These are phyloP conservation scores for Silybum marianum DNA, from an alignment of 129 eudicot species.

Conservation along the genomic window DNA sequence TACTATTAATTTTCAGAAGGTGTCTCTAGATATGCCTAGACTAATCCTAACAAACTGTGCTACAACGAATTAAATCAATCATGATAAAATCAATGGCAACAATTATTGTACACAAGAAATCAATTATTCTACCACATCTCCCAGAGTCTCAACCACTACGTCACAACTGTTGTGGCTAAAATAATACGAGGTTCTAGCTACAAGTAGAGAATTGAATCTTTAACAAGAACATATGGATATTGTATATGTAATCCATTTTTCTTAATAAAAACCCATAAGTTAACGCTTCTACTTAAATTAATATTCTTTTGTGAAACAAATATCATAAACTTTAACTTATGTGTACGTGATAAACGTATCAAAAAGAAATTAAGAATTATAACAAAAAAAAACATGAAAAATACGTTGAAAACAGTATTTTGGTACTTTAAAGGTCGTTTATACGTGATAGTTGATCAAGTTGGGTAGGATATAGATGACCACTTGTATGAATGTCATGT, in stretches of 20 bases:
- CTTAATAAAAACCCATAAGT: neutral
- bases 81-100: too few relatives aligned
- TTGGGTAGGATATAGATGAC: conserved; percentile 35
- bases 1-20: too few relatives aligned
- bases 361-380: neutral
- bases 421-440: neutral
- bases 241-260: neutral
- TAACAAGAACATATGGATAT: too few relatives aligned
- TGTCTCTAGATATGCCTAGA: too few relatives aligned
- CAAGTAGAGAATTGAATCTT: neutral
- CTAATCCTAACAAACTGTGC: too few relatives aligned
- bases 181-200: neutral
- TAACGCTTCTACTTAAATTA: neutral
- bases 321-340: neutral
- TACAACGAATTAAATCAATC: too few relatives aligned
- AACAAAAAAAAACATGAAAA: neutral
- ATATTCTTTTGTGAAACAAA: neutral
- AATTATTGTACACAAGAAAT: too few relatives aligned
- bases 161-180: too few relatives aligned
- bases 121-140: too few relatives aligned
- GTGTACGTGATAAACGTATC: neutral
- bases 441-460: conserved; percentile 15
- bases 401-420: neutral
- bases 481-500: conserved; percentile 45
- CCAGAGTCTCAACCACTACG: too few relatives aligned